Base-by-base conservation (phyloP, 1,284 basidiomycete species). In the Melampsora larici-populina region DNA sequence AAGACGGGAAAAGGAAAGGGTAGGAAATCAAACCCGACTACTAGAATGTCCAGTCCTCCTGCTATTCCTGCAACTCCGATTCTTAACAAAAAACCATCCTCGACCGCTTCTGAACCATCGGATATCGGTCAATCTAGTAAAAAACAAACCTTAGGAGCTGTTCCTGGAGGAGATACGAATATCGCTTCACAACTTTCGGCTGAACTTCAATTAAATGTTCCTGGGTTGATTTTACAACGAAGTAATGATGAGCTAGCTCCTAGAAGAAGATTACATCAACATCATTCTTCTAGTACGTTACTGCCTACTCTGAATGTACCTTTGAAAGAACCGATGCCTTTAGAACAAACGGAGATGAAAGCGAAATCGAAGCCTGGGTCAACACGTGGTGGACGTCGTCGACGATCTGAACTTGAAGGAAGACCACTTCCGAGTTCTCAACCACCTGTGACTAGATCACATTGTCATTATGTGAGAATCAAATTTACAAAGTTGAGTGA, bases 381-480 rank as follows among this genome's bases (percentile, higher is more conserved):
- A 21, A 24, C 58, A 15, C 67, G 60, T 36, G 17, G 51, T 15
- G 26, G 24, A 9, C 58, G 62, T 70, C 67, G 68, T 31, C 70
- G 58, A 51, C 46, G 51, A n/a, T 70, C 68, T 26, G 76, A 78
- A 24, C 40, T 11, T 43, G 68, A 71, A 40, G 63, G 18, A 8
- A 58, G 68, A 29, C 67, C 51, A 65, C 33, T 78, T 33, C 68
- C 68, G 17, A 46, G 46, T 21, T 78, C 76, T 64, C 24, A 64
- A 18, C 76, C 76, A 31, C 76, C 76, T 17, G 76, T 78, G 7
- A 78, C 76, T 65, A 49, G 76, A 78, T 78, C 76, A 18, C 76
- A 78, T 64, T 78, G 76, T 60, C 76, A 78, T 71, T 78, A 70
- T 49, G 68, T 78, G 17, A 64, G 76, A 64, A 31, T 78, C n/a